Evolutionary conservation across 1,284 basidiomycete genomes (phyloP).

Genomic region (Garcileccinum viscosum): DNA sequence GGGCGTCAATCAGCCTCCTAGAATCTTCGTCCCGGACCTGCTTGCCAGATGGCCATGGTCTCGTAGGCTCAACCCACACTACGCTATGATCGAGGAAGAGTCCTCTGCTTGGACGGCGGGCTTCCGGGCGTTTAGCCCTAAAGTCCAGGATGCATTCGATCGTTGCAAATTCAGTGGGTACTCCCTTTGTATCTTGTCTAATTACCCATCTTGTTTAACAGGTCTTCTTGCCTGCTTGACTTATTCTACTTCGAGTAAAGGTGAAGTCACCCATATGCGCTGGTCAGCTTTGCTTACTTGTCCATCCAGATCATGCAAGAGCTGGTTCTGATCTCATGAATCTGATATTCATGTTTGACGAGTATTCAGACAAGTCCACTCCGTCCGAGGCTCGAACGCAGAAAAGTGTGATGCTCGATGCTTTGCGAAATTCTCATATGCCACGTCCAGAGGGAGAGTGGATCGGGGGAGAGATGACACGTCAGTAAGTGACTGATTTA

Average conservation of each 20-base stretch:
- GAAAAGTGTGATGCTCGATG: slow-evolving; percentile 41
- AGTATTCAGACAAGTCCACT: too few relatives aligned
- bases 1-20: too few relatives aligned
- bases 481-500: too few relatives aligned
- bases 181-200: not conserved
- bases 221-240: not conserved
- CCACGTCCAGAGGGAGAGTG: too few relatives aligned
- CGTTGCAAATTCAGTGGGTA: not conserved
- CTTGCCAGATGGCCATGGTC: not conserved
- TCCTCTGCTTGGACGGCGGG: not conserved
- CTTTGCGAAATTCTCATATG: too few relatives aligned
- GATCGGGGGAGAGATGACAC: too few relatives aligned
- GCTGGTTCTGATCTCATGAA: not conserved
- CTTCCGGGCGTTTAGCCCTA: not conserved
- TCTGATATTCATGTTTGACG: too few relatives aligned
- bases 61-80: not conserved
- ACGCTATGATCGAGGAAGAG: not conserved
- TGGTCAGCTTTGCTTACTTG: not conserved
- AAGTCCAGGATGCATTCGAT: not conserved
- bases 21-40: not conserved
- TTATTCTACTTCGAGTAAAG: not conserved
- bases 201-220: not conserved
- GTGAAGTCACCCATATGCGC: not conserved
- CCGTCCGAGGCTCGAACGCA: slow-evolving; percentile 1
- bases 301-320: not conserved